Conservation (phyloP, 768 basidiomycete species). For the Suillus ampliporus region DNA sequence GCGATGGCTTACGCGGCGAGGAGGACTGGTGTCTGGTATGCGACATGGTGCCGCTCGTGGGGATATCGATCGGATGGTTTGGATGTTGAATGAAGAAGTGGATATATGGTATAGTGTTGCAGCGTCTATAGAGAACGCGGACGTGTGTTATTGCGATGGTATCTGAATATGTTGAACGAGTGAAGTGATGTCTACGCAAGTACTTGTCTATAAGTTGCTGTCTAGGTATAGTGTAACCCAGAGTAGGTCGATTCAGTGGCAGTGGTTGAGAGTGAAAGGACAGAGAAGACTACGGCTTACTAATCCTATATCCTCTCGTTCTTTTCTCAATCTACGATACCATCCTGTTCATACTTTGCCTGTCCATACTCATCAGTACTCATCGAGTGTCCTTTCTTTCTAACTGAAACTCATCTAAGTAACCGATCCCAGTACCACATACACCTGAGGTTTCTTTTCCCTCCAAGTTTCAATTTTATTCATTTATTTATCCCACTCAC, state of each 20-base stretch:
- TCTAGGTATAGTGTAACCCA: background rate
- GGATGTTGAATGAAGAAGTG: too few relatives aligned
- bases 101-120: too few relatives aligned
- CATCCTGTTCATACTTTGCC: slow-evolving; percentile 5
- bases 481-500: slow-evolving; percentile 18
- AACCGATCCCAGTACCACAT: background rate
- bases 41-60: slow-evolving; percentile 2
- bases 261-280: slow-evolving; percentile 5
- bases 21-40: slow-evolving; percentile 4
- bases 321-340: slow-evolving; percentile 6
- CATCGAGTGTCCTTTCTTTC: background rate
- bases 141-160: slow-evolving; percentile 1
- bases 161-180: slow-evolving; percentile 3
- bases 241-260: background rate
- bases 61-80: slow-evolving; percentile 1
- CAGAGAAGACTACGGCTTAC: slow-evolving; percentile 1
- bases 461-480: slow-evolving; percentile 23
- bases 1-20: slow-evolving; percentile 5
- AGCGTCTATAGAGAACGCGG: background rate
- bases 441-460: background rate
- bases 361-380: slow-evolving; percentile 1
- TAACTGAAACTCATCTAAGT: background rate
- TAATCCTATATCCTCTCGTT: background rate
- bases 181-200: background rate
- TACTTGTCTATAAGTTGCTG: slow-evolving; percentile 3